phyloP scores from a whole-genome alignment of 2,329 filamentous ascomycete genomes.

The Cytospora mali region DNA sequence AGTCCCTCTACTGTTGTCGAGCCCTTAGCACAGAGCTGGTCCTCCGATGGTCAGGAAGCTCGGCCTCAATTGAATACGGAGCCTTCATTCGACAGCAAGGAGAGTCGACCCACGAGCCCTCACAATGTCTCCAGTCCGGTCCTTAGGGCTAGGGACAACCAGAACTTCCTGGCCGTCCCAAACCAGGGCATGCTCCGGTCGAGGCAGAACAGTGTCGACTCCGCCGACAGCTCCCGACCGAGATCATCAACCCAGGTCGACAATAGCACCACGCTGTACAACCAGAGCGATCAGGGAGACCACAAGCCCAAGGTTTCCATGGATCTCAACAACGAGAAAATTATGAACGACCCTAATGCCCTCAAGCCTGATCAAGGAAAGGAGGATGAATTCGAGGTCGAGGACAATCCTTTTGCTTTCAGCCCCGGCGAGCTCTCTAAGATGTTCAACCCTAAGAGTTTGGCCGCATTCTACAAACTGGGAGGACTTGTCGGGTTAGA shows the following conservation, averaged over 20 bases:
- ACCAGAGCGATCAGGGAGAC: slow-evolving; percentile 42
- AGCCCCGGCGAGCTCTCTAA: slow-evolving; percentile 82
- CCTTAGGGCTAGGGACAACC: slow-evolving; percentile 48
- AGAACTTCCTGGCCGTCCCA: slow-evolving; percentile 68
- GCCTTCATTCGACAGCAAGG: slow-evolving; percentile 66
- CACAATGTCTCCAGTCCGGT: slow-evolving; percentile 70
- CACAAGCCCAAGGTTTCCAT: slow-evolving; percentile 36
- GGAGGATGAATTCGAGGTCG: slow-evolving; percentile 73
- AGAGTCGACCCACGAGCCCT: slow-evolving; percentile 69
- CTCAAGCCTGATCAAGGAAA: slow-evolving; percentile 76
- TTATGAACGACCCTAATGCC: slow-evolving; percentile 68
- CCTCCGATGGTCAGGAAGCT: slow-evolving; percentile 31
- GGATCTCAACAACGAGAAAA: slow-evolving; percentile 51
- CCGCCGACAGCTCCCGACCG: slow-evolving; percentile 62
- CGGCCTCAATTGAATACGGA: slow-evolving; percentile 53
- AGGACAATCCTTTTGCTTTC: slow-evolving; percentile 84
- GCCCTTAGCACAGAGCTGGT: slow-evolving; percentile 35
- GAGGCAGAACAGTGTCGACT: slow-evolving; percentile 71
- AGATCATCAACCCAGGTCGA: slow-evolving; percentile 61
- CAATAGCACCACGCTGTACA: slow-evolving; percentile 52
- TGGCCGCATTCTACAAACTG: slow-evolving; percentile 78
- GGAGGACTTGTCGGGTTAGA: slow-evolving; percentile 79
- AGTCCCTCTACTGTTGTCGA: slow-evolving; percentile 45
- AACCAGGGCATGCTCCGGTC: slow-evolving; percentile 53
- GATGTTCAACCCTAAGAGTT: slow-evolving; percentile 85